Conservation (phyloP, 2,329 filamentous ascomycete genomes). For the Epichloe hybrida region DNA sequence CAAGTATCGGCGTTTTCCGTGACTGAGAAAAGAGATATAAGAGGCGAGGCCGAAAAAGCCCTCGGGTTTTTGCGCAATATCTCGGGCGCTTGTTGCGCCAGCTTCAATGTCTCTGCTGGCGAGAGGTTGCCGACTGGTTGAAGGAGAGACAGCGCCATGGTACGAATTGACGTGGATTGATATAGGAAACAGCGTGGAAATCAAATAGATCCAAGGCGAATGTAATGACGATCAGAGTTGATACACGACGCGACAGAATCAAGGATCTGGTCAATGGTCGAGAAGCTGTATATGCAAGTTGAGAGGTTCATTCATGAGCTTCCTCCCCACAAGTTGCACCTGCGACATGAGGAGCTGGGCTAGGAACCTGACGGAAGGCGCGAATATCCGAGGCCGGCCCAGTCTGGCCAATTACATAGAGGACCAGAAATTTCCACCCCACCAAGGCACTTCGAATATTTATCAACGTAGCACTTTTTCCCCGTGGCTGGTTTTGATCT, state of each 20-base stretch:
- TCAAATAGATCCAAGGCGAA: not conserved
- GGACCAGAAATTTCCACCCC: not conserved
- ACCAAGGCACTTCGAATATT: not conserved
- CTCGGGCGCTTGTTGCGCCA: conserved; percentile 47
- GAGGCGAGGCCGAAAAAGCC: conserved; percentile 37
- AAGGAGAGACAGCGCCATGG: conserved; percentile 40
- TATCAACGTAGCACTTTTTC: not conserved
- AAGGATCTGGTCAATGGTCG: not conserved
- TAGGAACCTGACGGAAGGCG: not conserved
- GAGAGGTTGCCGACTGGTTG: conserved; percentile 44
- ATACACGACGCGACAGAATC: not conserved
- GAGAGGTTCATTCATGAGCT: not conserved
- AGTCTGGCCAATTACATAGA: not conserved
- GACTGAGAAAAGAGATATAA: conserved; percentile 38
- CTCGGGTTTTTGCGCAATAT: conserved; percentile 41
- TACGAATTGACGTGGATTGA: conserved; percentile 1
- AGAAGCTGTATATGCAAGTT: not conserved
- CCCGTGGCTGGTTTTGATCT: not conserved
- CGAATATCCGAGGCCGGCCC: conserved; percentile 3
- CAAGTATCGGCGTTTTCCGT: conserved; percentile 69
- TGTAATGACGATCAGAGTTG: not conserved
- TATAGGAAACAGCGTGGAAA: not conserved
- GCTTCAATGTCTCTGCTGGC: conserved; percentile 38
- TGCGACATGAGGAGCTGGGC: not conserved
- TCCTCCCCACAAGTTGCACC: not conserved